A percentile compares a stretch with the other conserved stretches of the same genome.
Conservation (phyloP, 179 eudicot species). For the Sideroxylon spinosum region DNA sequence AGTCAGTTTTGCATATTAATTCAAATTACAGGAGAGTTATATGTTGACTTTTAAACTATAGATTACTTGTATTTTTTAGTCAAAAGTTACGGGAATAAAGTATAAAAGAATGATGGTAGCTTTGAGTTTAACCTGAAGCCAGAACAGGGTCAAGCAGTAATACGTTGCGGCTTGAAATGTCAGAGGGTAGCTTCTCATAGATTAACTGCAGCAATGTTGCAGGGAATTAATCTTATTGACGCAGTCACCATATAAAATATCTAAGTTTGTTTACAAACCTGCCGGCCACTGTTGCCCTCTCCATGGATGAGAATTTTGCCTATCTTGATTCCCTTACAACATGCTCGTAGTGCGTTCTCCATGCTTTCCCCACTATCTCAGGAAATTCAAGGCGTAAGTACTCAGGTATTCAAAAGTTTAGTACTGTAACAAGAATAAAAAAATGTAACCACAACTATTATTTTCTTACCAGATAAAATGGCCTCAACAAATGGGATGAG, state of each 20-base stretch:
- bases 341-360: constrained; percentile 67
- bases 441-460: neutral
- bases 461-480: neutral
- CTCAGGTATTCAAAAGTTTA: neutral
- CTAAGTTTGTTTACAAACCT: constrained; percentile 26
- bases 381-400: constrained; percentile 1
- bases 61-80: neutral
- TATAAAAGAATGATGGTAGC: neutral
- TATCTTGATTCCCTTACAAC: constrained; percentile 61
- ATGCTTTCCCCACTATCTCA: constrained; percentile 58
- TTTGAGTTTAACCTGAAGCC: constrained; percentile 43
- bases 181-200: constrained; percentile 60
- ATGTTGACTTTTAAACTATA: too few species aligned
- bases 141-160: constrained; percentile 61
- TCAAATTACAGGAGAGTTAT: too few species aligned
- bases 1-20: too few species aligned
- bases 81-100: too few species aligned
- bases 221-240: neutral
- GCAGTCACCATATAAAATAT: neutral
- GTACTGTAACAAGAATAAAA: neutral
- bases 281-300: constrained; percentile 38
- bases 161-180: constrained; percentile 61
- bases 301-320: constrained; percentile 63
- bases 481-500: neutral
- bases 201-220: constrained; percentile 35